Percentiles rank a stretch among this genome's conserved stretches.
Conservation (phyloP, 228 moss, liverwort and hornwort species). For the Sphagnum fallax region DNA sequence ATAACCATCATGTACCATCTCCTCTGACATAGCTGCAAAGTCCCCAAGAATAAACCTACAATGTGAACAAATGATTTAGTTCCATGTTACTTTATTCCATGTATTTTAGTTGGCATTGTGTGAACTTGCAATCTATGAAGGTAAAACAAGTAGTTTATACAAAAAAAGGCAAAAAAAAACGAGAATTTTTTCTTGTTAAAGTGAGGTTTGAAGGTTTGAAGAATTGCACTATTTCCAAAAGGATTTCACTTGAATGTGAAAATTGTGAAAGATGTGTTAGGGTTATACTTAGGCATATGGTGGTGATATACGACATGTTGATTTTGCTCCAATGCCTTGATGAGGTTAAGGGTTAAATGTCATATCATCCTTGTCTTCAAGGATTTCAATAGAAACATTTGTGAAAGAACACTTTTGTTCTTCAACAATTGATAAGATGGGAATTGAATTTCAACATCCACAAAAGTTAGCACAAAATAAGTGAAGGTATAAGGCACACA, state of each 20-base stretch:
- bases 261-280: too few relatives aligned
- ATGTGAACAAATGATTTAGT: background rate
- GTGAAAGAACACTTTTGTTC: background rate
- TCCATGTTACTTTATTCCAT: background rate
- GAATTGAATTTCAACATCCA: background rate
- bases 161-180: background rate
- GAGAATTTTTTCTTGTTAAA: background rate
- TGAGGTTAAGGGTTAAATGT: background rate
- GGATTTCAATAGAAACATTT: background rate
- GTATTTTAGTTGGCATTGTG: background rate
- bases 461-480: background rate
- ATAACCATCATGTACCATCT: constrained; percentile 83
- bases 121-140: background rate
- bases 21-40: constrained; percentile 57
- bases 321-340: background rate
- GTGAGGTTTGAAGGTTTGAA: background rate
- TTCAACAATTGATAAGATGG: background rate
- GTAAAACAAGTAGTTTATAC: background rate
- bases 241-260: too few relatives aligned
- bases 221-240: background rate
- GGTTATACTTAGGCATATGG: too few relatives aligned
- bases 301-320: too few relatives aligned
- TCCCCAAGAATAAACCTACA: background rate
- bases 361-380: background rate
- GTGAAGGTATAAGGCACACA: background rate